Conservation (phyloP, 495 filamentous ascomycete species). For the Geopyxis carbonaria region DNA sequence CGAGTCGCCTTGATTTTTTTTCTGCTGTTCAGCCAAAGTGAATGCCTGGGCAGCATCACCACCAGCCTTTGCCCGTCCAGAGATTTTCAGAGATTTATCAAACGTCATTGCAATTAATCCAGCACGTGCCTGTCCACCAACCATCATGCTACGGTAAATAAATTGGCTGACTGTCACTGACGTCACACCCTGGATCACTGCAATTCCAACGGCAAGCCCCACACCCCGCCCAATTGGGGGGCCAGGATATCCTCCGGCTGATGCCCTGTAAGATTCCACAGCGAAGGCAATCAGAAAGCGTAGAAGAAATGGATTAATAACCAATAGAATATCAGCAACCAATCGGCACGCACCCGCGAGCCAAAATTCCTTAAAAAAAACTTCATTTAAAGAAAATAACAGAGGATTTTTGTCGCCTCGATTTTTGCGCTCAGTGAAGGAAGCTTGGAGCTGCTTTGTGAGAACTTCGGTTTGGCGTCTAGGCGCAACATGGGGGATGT, state of each 20-base stretch:
- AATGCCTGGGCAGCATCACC: constrained; percentile 32
- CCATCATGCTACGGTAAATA: constrained; percentile 63
- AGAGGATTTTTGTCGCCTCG: constrained; percentile 59
- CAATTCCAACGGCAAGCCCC: constrained; percentile 59
- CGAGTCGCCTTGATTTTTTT: constrained; percentile 12
- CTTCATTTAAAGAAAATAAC: constrained; percentile 67
- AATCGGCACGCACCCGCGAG: constrained; percentile 63
- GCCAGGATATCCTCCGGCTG: constrained; percentile 27
- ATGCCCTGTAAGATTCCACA: constrained; percentile 50
- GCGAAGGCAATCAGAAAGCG: constrained; percentile 67
- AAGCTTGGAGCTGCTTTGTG: constrained; percentile 42
- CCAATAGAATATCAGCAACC: constrained; percentile 38
- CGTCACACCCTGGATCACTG: constrained; percentile 55
- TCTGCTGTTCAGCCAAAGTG: constrained; percentile 15
- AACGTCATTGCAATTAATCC: constrained; percentile 61
- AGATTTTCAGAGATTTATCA: constrained; percentile 68
- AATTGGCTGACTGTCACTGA: constrained; percentile 63
- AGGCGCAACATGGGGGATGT: constrained; percentile 79
- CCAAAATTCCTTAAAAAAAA: constrained; percentile 72
- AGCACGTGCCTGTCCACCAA: constrained; percentile 58
- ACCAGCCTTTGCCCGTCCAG: constrained; percentile 59
- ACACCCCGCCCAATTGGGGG: constrained; percentile 51
- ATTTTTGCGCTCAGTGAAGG: constrained; percentile 48
- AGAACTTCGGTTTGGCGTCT: constrained; percentile 51
- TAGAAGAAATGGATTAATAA: constrained; percentile 38